phyloP scores from a whole-genome alignment of 2,329 filamentous ascomycete genomes.

The Aspergillus uvarum region DNA sequence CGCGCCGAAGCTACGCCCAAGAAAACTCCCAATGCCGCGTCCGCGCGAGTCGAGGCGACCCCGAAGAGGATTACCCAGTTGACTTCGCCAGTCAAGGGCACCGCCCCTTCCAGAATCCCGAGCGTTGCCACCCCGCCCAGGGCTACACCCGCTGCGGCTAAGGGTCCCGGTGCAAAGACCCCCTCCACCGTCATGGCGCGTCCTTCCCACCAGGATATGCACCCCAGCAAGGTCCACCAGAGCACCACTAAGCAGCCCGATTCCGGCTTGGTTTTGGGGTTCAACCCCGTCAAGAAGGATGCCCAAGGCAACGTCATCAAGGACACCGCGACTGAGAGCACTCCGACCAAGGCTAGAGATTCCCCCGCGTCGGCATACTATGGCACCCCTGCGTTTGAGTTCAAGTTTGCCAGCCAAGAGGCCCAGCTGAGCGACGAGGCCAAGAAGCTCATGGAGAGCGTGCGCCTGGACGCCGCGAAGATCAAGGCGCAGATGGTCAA shows the following conservation, averaged over 20 bases:
- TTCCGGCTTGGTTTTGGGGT: constrained; percentile 78
- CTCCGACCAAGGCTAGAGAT: constrained; percentile 43
- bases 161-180: constrained; percentile 25
- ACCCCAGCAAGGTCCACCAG: constrained; percentile 77
- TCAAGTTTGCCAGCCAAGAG: constrained; percentile 46
- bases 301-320: constrained; percentile 37
- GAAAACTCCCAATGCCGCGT: background rate
- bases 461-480: constrained; percentile 68
- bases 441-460: constrained; percentile 61
- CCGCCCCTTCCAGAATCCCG: constrained; percentile 10
- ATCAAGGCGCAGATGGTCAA: constrained; percentile 69
- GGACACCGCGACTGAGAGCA: constrained; percentile 32
- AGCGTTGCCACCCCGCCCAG: constrained; percentile 25
- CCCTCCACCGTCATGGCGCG: constrained; percentile 61
- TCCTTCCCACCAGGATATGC: constrained; percentile 80
- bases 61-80: background rate
- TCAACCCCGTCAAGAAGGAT: constrained; percentile 66
- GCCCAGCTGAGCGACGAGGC: constrained; percentile 51
- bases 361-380: constrained; percentile 36
- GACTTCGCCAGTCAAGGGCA: background rate
- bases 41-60: background rate
- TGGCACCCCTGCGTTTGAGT: constrained; percentile 48
- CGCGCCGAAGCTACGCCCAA: background rate
- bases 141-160: constrained; percentile 16
- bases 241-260: constrained; percentile 74